Conservation (phyloP, 768 basidiomycete genomes). For the Austroboletus festivus region DNA sequence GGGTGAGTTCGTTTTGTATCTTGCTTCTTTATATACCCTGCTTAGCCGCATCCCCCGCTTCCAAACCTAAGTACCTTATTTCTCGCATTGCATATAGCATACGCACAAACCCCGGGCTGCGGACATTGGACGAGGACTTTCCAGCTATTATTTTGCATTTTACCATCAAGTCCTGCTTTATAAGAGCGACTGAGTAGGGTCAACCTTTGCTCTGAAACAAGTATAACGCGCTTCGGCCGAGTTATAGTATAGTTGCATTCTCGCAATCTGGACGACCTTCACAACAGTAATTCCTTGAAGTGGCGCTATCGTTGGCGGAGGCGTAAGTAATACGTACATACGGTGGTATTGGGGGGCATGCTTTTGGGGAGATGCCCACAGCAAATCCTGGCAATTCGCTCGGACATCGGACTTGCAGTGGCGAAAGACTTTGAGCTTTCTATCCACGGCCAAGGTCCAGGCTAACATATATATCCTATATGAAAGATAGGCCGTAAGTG, state of each 20-base stretch:
- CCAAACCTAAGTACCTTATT: too few species aligned
- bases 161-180: too few species aligned
- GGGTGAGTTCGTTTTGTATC: not conserved
- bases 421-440: slow-evolving; percentile 5
- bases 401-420: too few species aligned
- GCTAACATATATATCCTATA: slow-evolving; percentile 2
- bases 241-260: not conserved
- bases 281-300: not conserved
- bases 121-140: too few species aligned
- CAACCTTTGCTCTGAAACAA: not conserved
- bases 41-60: too few species aligned
- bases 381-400: too few species aligned
- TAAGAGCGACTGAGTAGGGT: not conserved
- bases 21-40: not conserved
- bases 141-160: too few species aligned
- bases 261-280: not conserved
- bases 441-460: slow-evolving; percentile 15
- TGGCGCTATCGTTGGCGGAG: not conserved
- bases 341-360: not conserved
- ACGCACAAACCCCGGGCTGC: too few species aligned
- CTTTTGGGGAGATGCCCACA: not conserved
- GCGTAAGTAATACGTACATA: not conserved
- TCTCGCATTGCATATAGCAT: too few species aligned
- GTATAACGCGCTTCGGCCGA: not conserved
- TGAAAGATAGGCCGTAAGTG: slow-evolving; percentile 7